Base-by-base conservation (phyloP, 371 early-diverging fungal genomes). In the Apophysomyces sp. region DNA sequence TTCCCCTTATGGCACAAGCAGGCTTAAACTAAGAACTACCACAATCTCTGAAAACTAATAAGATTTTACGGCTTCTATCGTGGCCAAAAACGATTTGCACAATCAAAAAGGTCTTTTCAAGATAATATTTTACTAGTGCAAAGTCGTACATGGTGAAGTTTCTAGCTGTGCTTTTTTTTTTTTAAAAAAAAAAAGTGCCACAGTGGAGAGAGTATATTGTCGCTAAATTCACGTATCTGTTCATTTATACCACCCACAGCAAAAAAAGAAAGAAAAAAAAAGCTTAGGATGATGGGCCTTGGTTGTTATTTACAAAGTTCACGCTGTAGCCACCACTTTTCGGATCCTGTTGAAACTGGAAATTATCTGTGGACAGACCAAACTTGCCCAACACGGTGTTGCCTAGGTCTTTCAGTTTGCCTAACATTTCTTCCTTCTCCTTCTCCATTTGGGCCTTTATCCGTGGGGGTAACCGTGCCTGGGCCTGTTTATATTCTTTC, bases 401-500 rank as follows among this genome's bases (percentile, higher is more conserved):
- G 0, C 92, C 92, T 40, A 92, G 66, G 36, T 88, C 86, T 66
- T 90, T 92, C 18, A 92, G 76, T 64, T 92, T 89, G 11, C 77
- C 85, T 68, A 92, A 69, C 89, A 89, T 88, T 65, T 92, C 92
- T 1, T 79, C 88, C 55, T 87, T 89, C 68, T 92, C 92, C 36
- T 83, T 76, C 61, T 90, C 88, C 62, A 80, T 66, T 52, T 74
- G 66, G 6, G 65, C 65, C 52, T 85, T 71, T 30, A 86, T 83
- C 39, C 58, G 28, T 1, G 57, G 30, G 4, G 86, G 87, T 26
- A 89, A 53, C 36, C 65, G 65, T 32, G 44, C 55, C 24, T 75
- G 55, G 24, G 83, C 81, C 15, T 71, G 68, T 15, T 62, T 55
- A 62, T 76, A 78, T 64, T 70, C 67, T 8, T 55, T 57, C 9